A percentile compares a stretch with the other conserved stretches of the same genome.
Evolutionary conservation across 768 basidiomycete genomes (phyloP).

Genomic region (Naganishia friedmannii): DNA sequence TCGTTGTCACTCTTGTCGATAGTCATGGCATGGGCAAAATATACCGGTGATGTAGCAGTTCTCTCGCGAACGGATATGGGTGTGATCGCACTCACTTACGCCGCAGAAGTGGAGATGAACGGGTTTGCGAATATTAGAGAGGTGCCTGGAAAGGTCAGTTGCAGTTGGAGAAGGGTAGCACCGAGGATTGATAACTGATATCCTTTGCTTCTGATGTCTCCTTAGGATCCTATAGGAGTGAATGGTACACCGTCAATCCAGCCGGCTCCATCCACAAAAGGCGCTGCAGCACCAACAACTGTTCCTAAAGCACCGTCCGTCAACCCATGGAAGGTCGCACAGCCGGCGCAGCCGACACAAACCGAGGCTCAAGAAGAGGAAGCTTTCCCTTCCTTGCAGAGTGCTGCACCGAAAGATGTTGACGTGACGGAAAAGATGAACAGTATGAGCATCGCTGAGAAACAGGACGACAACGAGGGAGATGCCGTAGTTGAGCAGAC

Average conservation of each 20-base stretch:
- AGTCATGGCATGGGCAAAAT: constrained; percentile 90
- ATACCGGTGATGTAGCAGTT: constrained; percentile 92
- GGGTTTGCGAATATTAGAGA: constrained; percentile 14
- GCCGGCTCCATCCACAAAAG: neutral
- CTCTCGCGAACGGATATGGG: constrained; percentile 87
- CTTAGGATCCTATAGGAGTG: neutral
- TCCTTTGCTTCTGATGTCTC: neutral
- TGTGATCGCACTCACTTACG: constrained; percentile 81
- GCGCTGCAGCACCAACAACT: neutral
- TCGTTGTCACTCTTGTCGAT: neutral
- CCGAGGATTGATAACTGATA: no score
- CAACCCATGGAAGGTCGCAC: constrained; percentile 12
- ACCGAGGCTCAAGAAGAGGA: constrained; percentile 4
- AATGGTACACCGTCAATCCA: neutral
- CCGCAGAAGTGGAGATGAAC: constrained; percentile 53
- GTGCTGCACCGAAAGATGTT: constrained; percentile 11
- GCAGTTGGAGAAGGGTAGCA: neutral
- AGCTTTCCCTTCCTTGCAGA: constrained; percentile 34
- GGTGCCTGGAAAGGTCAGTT: constrained; percentile 17
- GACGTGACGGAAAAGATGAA: constrained; percentile 22
- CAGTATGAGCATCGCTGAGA: constrained; percentile 21
- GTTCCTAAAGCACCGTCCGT: constrained; percentile 15
- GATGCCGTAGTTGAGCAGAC: neutral
- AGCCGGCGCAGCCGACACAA: neutral
- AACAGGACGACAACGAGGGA: constrained; percentile 9